Evolutionary conservation across 139 green algal genomes (phyloP).

Genomic region (Ettlia oleoabundans): DNA sequence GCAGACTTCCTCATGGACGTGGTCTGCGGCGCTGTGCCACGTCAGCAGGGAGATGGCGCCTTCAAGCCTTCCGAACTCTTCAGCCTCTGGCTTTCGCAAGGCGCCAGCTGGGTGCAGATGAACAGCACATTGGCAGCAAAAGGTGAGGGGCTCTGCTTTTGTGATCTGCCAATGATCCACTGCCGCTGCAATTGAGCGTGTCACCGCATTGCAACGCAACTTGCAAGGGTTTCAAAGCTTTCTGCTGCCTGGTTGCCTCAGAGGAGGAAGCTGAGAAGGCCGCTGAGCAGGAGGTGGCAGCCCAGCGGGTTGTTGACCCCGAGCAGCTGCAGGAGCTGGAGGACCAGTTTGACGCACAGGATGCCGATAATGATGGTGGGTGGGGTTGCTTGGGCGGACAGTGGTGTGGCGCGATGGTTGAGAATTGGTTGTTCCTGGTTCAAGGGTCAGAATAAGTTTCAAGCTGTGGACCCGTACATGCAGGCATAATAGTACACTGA

Average conservation of each 20-base stretch:
- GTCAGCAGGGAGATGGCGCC: constrained; percentile 8
- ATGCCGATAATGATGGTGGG: constrained; percentile 37
- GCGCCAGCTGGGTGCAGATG: constrained; percentile 29
- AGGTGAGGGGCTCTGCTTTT: too few species aligned
- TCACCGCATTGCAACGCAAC: too few species aligned
- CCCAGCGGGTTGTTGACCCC: constrained; percentile 37
- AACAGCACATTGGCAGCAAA: constrained; percentile 23
- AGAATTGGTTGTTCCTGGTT: too few species aligned
- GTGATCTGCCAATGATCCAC: too few species aligned
- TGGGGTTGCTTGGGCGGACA: background rate
- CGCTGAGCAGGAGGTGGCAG: background rate
- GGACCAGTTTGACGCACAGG: constrained; percentile 49
- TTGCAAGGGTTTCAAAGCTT: background rate
- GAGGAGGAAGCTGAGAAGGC: background rate
- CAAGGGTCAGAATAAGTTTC: too few species aligned
- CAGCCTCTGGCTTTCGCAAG: constrained; percentile 46
- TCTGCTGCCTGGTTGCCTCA: background rate
- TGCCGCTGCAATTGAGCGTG: too few species aligned
- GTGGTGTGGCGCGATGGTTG: background rate
- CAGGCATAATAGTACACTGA: too few species aligned
- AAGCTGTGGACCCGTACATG: too few species aligned
- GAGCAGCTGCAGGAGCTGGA: constrained; percentile 55
- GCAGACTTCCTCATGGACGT: constrained; percentile 70
- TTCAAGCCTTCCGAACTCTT: constrained; percentile 58
- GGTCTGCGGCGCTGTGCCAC: constrained; percentile 54